Percentiles rank a stretch among this genome's conserved stretches.
Evolutionary conservation across 768 basidiomycete genomes (phyloP).

Genomic region (Rhodocollybia butyracea): DNA sequence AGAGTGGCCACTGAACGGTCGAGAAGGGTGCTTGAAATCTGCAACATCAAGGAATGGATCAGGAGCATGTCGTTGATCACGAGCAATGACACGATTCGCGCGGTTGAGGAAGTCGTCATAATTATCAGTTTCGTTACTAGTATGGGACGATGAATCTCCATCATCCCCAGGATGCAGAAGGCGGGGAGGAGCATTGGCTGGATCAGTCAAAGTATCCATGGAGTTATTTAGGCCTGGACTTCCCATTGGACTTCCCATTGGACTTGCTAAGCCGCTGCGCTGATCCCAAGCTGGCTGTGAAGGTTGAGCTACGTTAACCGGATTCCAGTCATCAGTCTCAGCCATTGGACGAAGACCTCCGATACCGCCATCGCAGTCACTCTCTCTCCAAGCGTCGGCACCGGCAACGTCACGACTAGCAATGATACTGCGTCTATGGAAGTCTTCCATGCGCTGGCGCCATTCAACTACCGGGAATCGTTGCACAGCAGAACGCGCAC

Average conservation of each 20-base stretch:
- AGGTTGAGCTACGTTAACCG: slow-evolving; percentile 51
- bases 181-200: not conserved
- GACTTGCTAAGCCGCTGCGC: slow-evolving; percentile 1
- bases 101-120: slow-evolving; percentile 82
- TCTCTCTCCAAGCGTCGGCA: slow-evolving; percentile 72
- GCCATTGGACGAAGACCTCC: slow-evolving; percentile 46
- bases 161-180: slow-evolving; percentile 16
- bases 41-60: slow-evolving; percentile 84
- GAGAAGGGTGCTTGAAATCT: slow-evolving; percentile 38
- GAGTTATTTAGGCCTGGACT: slow-evolving; percentile 4
- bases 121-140: slow-evolving; percentile 26
- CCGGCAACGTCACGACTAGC: slow-evolving; percentile 69
- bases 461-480: slow-evolving; percentile 98
- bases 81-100: slow-evolving; percentile 81
- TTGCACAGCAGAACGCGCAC: slow-evolving; percentile 91
- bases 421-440: slow-evolving; percentile 83
- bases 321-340: slow-evolving; percentile 80
- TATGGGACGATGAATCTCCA: not conserved
- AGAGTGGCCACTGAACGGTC: slow-evolving; percentile 81
- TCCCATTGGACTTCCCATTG: slow-evolving; percentile 50
- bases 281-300: slow-evolving; percentile 9
- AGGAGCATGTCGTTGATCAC: slow-evolving; percentile 70
- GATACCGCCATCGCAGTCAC: slow-evolving; percentile 54
- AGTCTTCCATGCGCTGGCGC: slow-evolving; percentile 95
- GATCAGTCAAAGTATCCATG: slow-evolving; percentile 1